These are phyloP conservation scores for Chrysosporium queenslandicum DNA, from an alignment of 2,329 filamentous ascomycete genomes.

Conservation along the genomic window DNA sequence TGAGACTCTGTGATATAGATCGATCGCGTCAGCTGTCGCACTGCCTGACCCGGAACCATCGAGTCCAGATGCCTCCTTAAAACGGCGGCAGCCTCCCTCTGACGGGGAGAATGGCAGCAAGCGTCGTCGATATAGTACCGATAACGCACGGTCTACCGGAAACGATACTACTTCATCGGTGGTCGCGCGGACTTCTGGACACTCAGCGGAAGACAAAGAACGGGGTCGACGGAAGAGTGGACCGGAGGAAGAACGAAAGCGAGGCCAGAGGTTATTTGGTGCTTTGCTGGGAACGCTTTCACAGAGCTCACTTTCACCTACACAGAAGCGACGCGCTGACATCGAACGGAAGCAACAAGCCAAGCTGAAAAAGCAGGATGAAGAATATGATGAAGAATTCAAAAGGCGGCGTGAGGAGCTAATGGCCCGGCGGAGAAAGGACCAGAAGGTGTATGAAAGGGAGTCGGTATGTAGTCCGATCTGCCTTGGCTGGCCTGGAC, in stretches of 20 bases:
- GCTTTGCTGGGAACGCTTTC: slow-evolving; percentile 68
- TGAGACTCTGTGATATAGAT: no score
- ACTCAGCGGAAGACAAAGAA: slow-evolving; percentile 7
- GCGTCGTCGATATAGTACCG: slow-evolving; percentile 41
- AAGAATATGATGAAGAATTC: slow-evolving; percentile 59
- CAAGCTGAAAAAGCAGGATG: slow-evolving; percentile 61
- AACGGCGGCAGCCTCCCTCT: slow-evolving; percentile 45
- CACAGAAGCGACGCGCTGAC: slow-evolving; percentile 61
- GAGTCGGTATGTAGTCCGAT: slow-evolving; percentile 52
- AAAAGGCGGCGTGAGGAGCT: slow-evolving; percentile 56
- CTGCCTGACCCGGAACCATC: slow-evolving; percentile 36
- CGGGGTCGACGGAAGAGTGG: slow-evolving; percentile 24
- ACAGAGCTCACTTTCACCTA: slow-evolving; percentile 55
- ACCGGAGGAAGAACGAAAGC: slow-evolving; percentile 66
- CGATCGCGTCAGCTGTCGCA: slow-evolving; percentile 46
- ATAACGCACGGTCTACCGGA: slow-evolving; percentile 17
- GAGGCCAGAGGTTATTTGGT: slow-evolving; percentile 77
- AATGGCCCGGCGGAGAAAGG: slow-evolving; percentile 50
- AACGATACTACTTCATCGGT: slow-evolving; percentile 11
- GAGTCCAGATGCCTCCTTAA: slow-evolving; percentile 32
- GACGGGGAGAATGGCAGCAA: slow-evolving; percentile 40
- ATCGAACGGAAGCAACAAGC: slow-evolving; percentile 75
- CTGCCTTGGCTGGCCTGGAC: not conserved
- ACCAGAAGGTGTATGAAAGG: slow-evolving; percentile 67
- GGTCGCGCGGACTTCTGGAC: no score